phyloP scores from a whole-genome alignment of 2,329 filamentous ascomycete genomes.

The Botrytis squamosa region DNA sequence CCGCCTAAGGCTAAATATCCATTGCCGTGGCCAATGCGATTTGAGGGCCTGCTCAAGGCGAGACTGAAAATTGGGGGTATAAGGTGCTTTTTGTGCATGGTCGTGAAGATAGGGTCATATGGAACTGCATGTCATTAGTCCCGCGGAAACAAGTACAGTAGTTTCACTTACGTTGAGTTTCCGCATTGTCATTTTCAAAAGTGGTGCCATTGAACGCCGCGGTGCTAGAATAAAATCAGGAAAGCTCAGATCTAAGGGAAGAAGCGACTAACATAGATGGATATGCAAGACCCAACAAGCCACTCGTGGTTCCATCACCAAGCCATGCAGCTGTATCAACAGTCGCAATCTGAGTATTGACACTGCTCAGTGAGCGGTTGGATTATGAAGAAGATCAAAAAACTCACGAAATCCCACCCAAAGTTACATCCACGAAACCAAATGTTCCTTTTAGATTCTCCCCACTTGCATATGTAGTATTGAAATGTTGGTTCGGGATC shows the following conservation, averaged over 20 bases:
- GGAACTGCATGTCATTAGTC: slow-evolving; percentile 22
- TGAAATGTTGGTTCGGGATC: slow-evolving; percentile 44
- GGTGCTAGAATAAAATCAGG: slow-evolving; percentile 5
- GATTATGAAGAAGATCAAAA: neutral
- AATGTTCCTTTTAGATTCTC: slow-evolving; percentile 44
- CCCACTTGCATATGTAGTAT: slow-evolving; percentile 46
- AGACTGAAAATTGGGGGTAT: slow-evolving; percentile 49
- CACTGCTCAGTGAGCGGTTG: neutral
- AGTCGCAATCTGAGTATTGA: slow-evolving; percentile 46
- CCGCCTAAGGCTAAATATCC: slow-evolving; percentile 51
- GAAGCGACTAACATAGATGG: slow-evolving; percentile 41
- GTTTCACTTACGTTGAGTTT: neutral
- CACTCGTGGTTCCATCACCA: slow-evolving; percentile 47
- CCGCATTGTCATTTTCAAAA: slow-evolving; percentile 15
- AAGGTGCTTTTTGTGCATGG: slow-evolving; percentile 46
- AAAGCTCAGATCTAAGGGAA: neutral
- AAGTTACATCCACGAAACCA: slow-evolving; percentile 41
- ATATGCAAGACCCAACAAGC: slow-evolving; percentile 53
- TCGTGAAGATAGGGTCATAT: slow-evolving; percentile 53
- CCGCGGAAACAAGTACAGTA: neutral
- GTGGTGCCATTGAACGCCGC: slow-evolving; percentile 20
- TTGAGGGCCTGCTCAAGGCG: slow-evolving; percentile 40
- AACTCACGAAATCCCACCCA: slow-evolving; percentile 46
- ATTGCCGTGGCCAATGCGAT: slow-evolving; percentile 36
- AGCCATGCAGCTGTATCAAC: slow-evolving; percentile 45